phyloP scores from a whole-genome alignment of 108 stramenopile species.

The Cyclotella baltica region DNA sequence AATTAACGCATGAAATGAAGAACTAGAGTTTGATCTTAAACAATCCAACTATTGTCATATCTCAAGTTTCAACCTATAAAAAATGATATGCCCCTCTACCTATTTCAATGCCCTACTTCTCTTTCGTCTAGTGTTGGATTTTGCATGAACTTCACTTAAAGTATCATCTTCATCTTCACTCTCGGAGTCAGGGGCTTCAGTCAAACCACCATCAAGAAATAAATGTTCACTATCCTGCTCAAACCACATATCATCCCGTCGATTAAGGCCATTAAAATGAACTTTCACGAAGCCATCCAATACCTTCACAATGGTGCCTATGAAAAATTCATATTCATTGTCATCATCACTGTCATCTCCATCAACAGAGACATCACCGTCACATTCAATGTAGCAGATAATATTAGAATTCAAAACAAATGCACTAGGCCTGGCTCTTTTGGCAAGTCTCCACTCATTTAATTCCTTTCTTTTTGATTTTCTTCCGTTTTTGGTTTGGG shows the following conservation, averaged over 20 bases:
- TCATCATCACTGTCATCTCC: constrained; percentile 6
- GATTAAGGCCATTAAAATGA: constrained; percentile 69
- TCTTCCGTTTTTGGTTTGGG: constrained; percentile 29
- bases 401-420: constrained; percentile 44
- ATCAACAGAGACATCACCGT: constrained; percentile 30
- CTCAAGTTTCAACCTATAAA: too few species aligned
- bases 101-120: neutral
- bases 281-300: constrained; percentile 75
- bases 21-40: too few species aligned
- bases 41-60: too few species aligned
- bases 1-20: too few species aligned
- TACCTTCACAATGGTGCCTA: constrained; percentile 64
- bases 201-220: constrained; percentile 77
- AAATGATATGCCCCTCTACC: neutral
- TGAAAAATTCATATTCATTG: constrained; percentile 75
- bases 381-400: constrained; percentile 47
- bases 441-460: constrained; percentile 59
- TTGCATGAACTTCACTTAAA: constrained; percentile 5
- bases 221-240: constrained; percentile 63
- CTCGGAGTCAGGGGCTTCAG: constrained; percentile 22
- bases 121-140: neutral
- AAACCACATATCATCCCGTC: constrained; percentile 84
- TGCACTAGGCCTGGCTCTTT: constrained; percentile 29
- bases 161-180: constrained; percentile 14
- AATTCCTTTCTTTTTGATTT: constrained; percentile 40